These are phyloP conservation scores for Aspergillus sp. DNA, from an alignment of 2,329 filamentous ascomycete species.

Conservation along the genomic window DNA sequence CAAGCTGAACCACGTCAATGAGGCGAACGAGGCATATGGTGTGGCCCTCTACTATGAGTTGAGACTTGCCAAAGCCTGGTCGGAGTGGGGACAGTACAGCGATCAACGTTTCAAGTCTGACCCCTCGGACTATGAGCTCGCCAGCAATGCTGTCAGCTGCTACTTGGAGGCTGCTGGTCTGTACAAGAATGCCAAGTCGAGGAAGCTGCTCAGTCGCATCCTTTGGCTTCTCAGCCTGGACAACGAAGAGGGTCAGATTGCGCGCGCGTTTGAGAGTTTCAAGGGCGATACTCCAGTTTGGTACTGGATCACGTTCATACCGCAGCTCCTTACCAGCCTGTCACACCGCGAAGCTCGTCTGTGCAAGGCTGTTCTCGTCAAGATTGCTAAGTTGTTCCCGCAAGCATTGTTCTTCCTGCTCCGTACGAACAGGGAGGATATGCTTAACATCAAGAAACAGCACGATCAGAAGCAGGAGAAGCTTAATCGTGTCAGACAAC, in stretches of 20 bases:
- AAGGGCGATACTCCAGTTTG: constrained; percentile 97
- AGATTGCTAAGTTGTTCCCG: constrained; percentile 93
- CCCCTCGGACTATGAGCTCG: constrained; percentile 75
- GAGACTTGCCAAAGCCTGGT: constrained; percentile 94
- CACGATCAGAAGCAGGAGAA: constrained; percentile 68
- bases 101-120: constrained; percentile 95
- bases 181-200: constrained; percentile 95
- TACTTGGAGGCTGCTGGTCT: constrained; percentile 94
- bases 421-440: constrained; percentile 89
- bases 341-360: constrained; percentile 88
- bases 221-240: constrained; percentile 95
- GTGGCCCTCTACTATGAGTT: constrained; percentile 96
- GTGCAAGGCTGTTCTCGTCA: constrained; percentile 81
- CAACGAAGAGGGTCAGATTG: constrained; percentile 79
- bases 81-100: constrained; percentile 98
- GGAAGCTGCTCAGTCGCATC: constrained; percentile 89
- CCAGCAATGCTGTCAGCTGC: constrained; percentile 89
- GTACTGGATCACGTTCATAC: constrained; percentile 99
- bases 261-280: constrained; percentile 87
- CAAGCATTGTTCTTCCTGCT: constrained; percentile 96
- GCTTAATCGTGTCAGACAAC: constrained; percentile 65
- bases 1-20: constrained; percentile 84
- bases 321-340: constrained; percentile 88
- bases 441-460: constrained; percentile 85
- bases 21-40: constrained; percentile 91